Evolutionary conservation across 352 stramenopile species (phyloP).

Genomic region (Globisporangium okanoganense): DNA sequence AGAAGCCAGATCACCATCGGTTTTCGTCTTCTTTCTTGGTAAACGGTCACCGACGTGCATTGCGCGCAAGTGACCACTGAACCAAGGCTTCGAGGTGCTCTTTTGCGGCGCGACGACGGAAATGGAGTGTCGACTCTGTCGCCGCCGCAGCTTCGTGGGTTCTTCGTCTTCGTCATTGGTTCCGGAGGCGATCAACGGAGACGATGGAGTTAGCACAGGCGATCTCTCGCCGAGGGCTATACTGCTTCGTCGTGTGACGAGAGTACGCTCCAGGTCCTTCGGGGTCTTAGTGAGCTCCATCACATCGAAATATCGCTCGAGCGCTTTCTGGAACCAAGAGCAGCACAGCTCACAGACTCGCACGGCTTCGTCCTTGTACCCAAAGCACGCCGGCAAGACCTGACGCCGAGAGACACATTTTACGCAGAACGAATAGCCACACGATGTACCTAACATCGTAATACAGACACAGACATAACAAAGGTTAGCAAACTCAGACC

Average conservation of each 20-base stretch:
- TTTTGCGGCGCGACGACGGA: constrained; percentile 18
- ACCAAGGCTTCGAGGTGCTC: constrained; percentile 40
- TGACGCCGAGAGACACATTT: constrained; percentile 60
- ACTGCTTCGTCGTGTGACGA: constrained; percentile 14
- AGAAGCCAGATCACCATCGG: constrained; percentile 15
- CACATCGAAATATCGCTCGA: constrained; percentile 64
- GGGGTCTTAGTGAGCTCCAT: constrained; percentile 35
- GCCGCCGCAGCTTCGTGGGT: constrained; percentile 21
- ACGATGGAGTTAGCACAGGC: constrained; percentile 14
- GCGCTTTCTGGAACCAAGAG: constrained; percentile 60
- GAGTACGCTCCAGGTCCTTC: constrained; percentile 14
- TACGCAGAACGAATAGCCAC: constrained; percentile 56
- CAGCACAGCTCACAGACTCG: constrained; percentile 59
- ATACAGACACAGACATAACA: background rate
- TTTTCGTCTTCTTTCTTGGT: constrained; percentile 46
- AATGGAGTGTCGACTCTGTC: constrained; percentile 23
- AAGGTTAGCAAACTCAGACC: constrained; percentile 1
- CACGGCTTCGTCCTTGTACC: constrained; percentile 39
- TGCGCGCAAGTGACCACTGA: constrained; percentile 61
- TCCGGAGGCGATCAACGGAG: constrained; percentile 12
- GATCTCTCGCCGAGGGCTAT: constrained; percentile 22
- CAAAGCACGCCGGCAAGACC: constrained; percentile 56
- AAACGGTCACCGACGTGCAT: constrained; percentile 67
- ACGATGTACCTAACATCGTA: constrained; percentile 21
- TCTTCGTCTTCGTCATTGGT: constrained; percentile 23